Evolutionary conservation across 2,329 filamentous ascomycete genomes (phyloP).

Genomic region (Colletotrichum coccodes): DNA sequence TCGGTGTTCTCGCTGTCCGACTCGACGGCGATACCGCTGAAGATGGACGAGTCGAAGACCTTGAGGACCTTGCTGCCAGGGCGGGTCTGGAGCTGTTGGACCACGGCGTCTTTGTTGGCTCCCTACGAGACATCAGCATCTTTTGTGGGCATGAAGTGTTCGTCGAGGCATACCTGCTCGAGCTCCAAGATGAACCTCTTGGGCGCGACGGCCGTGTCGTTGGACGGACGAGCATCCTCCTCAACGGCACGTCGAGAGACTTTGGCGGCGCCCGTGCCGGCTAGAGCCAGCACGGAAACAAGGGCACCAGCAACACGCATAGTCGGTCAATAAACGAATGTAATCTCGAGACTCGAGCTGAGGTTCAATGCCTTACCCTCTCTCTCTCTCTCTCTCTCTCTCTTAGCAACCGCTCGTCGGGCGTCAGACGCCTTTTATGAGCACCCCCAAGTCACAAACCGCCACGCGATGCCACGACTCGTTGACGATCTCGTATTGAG

Average conservation of each 20-base stretch:
- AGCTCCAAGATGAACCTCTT: constrained; percentile 33
- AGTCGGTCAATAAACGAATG: background rate
- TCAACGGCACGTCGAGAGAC: constrained; percentile 14
- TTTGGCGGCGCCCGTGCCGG: constrained; percentile 19
- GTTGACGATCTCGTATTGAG: constrained; percentile 27
- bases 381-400: background rate
- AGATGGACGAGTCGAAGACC: constrained; percentile 43
- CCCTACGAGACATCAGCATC: background rate
- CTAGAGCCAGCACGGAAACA: constrained; percentile 25
- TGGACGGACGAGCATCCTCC: constrained; percentile 5
- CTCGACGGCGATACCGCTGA: constrained; percentile 35
- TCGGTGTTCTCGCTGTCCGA: constrained; percentile 33
- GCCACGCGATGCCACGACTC: constrained; percentile 9
- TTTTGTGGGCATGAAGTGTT: background rate
- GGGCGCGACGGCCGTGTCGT: constrained; percentile 16
- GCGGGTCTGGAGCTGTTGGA: constrained; percentile 20
- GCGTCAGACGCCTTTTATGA: background rate
- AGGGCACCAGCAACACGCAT: constrained; percentile 24
- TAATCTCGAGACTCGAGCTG: background rate
- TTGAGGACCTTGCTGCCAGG: constrained; percentile 28
- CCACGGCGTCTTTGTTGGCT: constrained; percentile 26
- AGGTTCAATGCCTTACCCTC: background rate
- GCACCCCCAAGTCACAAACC: background rate
- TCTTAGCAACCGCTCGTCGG: background rate
- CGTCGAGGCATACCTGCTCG: background rate